These are phyloP conservation scores for Ambrosiella xylebori DNA, from an alignment of 2,329 filamentous ascomycete species.

Conservation along the genomic window DNA sequence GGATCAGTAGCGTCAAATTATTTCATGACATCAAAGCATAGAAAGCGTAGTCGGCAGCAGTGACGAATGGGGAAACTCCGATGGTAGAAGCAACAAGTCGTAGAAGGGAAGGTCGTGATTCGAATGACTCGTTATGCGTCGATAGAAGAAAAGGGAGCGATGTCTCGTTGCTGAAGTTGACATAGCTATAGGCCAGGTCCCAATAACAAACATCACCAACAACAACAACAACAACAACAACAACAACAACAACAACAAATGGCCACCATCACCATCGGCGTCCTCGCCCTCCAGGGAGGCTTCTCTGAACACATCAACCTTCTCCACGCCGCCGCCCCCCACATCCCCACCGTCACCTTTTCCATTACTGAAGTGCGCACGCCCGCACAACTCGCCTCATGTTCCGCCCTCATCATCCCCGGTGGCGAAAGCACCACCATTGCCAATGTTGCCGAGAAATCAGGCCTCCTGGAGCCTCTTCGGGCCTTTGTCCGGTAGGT, in stretches of 20 bases:
- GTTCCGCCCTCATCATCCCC: constrained; percentile 74
- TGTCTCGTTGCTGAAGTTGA: no score
- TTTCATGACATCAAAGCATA: no score
- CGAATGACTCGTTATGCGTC: neutral
- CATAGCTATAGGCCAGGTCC: neutral
- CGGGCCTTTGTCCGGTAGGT: constrained; percentile 78
- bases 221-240: neutral
- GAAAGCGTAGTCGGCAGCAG: no score
- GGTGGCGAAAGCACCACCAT: constrained; percentile 94
- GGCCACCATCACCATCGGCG: constrained; percentile 34
- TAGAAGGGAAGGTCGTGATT: neutral
- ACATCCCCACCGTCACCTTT: constrained; percentile 21
- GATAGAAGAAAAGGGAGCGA: no score
- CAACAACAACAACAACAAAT: neutral
- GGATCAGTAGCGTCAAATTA: no score
- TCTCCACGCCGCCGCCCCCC: constrained; percentile 41
- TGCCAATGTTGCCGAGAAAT: constrained; percentile 68
- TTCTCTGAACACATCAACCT: constrained; percentile 77
- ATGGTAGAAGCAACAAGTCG: no score
- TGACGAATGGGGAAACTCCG: no score
- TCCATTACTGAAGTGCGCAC: constrained; percentile 68
- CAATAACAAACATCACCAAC: neutral
- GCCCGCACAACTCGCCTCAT: constrained; percentile 47
- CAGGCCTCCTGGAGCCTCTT: constrained; percentile 66
- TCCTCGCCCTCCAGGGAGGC: constrained; percentile 72